Base-by-base conservation (phyloP, 2,329 filamentous ascomycete genomes). In the Colletotrichum nymphaeae region DNA sequence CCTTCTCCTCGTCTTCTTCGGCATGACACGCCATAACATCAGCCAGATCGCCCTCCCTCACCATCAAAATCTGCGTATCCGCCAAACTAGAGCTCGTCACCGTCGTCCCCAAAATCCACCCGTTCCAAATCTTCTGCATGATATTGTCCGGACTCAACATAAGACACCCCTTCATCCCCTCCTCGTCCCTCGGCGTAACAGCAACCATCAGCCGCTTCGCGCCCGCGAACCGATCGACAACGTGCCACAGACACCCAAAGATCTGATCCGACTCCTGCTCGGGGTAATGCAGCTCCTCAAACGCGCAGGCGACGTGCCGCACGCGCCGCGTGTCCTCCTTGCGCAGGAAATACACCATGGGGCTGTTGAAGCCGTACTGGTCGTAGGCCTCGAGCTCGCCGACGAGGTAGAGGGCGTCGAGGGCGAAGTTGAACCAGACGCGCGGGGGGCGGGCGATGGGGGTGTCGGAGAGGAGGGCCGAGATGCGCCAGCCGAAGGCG, bases 351-450 rank as follows among this genome's bases (percentile, higher is more conserved):
- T 88, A 87, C 59, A 84, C 82, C 84, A 87, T 85, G 30, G 87
- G 86, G 64, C 81, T 80, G 80, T 83, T 85, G 81, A 86, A 84
- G 30, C 85, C 86, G 79, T 84, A 83, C 55, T 77, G 79, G 75
- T 87, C 84, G 77, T 82, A 84, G 14, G 85, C 84, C 80, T 88
- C 86, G 12, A 88, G 81, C 77, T 87, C 85, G 65, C 87, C 87
- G 1, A 83, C 78, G 53, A 88, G 81, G 72, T 86, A 84, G 30
- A 88, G 79, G n/a, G 83, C 80, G 80, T 88, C 87, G 32, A 79
- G 79, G 28, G 70, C 77, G 77, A 86, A 88, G 79, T 86, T 85
- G 84, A 88, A 88, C 81, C 83, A 88, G 16, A 84, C 82, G 32
- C 79, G 79, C 2, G 85, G 79, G 11, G 81, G 80, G 22, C 79